Evolutionary conservation across 2,329 filamentous ascomycete genomes (phyloP).

Genomic region (Sordariomycetes sp.): DNA sequence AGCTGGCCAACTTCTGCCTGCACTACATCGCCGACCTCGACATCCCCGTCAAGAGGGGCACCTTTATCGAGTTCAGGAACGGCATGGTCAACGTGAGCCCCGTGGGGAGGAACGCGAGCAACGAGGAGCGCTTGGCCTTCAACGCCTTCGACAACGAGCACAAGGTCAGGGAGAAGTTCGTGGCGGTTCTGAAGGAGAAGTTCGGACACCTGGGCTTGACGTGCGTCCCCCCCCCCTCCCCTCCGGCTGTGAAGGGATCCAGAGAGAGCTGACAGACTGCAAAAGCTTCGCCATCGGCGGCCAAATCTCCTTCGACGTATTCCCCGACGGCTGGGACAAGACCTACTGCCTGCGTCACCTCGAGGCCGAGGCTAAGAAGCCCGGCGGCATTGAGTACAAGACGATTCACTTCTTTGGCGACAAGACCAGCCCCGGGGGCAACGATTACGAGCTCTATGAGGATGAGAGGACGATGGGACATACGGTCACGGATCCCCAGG

Average conservation of each 20-base stretch:
- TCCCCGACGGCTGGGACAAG: constrained; percentile 97
- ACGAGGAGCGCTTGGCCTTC: constrained; percentile 73
- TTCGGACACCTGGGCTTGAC: constrained; percentile 81
- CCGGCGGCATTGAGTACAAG: constrained; percentile 67
- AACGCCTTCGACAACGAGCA: constrained; percentile 72
- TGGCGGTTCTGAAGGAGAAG: constrained; percentile 65
- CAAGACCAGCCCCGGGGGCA: constrained; percentile 85
- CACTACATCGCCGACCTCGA: constrained; percentile 80
- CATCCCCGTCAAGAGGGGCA: constrained; percentile 74
- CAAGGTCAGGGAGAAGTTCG: constrained; percentile 67
- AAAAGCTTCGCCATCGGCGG: constrained; percentile 84
- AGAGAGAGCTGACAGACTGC: too few species aligned
- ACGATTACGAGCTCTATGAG: constrained; percentile 89
- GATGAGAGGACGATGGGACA: constrained; percentile 80
- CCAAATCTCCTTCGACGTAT: constrained; percentile 97
- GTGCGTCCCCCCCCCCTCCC: constrained; percentile 37
- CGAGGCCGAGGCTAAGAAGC: constrained; percentile 65
- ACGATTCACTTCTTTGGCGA: constrained; percentile 98
- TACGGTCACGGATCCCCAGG: constrained; percentile 69
- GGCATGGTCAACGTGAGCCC: constrained; percentile 86
- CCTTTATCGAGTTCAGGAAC: constrained; percentile 82
- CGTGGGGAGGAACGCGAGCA: constrained; percentile 76
- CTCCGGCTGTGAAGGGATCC: too few species aligned
- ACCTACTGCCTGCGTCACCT: constrained; percentile 89
- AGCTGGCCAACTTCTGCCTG: constrained; percentile 65